Evolutionary conservation across 2,329 filamentous ascomycete species (phyloP), one percentile per base, ranked within the genome.

Genomic region (Ascochyta viciae-villosae): DNA sequence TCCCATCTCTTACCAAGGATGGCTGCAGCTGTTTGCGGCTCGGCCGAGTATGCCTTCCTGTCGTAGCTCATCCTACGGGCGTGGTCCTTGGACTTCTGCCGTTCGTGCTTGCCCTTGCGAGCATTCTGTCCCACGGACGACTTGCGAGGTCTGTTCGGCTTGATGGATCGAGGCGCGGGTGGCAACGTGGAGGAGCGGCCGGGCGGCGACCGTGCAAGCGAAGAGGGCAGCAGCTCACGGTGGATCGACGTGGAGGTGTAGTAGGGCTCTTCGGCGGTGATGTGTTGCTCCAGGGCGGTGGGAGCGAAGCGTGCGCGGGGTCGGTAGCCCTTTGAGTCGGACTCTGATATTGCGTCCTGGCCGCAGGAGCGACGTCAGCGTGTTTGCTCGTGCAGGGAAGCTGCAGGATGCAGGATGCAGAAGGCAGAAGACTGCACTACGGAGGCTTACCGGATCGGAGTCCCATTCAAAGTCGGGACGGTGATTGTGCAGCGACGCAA

Each of bases 1-100:
- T 96, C 92, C 95, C 94, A 98, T 68, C 94, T 85, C 79, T 95
- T 96, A 63, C 91, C 92, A 77, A 90, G 87, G 44, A 84, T 80
- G 67, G 83, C 85, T 16, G 84, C 90, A 57, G 90, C 89, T 19
- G 86, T 87, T 53, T 89, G 85, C 23, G 93, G 92, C 76, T 97
- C 94, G 38, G 91, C 91, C 15, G 92, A 96, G 64, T 90, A 85
- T 52, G 92, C 91, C 77, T 96, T 96, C 60, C 91, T 85, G 66
- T 89, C 87, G 54, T 88, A 85, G 70, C 89, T 89, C 62, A 91
- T 81, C 60, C 89, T 85, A 79, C 90, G 89, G 50, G 87, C 85
- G 44, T 88, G 86, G 49, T 91, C 89, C 58, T 88, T 89, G 24
- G 92, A 96, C 67, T 85, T 89, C 67, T 87, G 89, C 68, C 91